Evolutionary conservation across 805 yeast species (phyloP), one percentile per base, ranked within the genome.

Genomic region (Nakazawaea laoshanensis): DNA sequence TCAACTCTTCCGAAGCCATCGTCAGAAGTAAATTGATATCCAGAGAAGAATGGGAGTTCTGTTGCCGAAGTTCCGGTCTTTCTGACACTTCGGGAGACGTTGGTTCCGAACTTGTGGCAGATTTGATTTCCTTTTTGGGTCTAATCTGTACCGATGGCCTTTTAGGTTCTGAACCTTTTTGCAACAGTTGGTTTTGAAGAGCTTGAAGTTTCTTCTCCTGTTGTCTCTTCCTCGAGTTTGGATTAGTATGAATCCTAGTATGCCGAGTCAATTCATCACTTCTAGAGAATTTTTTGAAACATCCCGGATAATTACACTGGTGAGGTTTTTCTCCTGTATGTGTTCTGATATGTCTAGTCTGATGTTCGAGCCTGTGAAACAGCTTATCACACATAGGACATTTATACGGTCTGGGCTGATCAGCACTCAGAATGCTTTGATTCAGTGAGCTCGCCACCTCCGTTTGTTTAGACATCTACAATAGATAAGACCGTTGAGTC

Each of bases 321-420:
- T 83, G 92, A 2, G 95, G 95, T 52, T 85, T 83, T 53, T 86
- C 95, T 30, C 96, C 96, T 1, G 96, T 86, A 58, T 86, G 95
- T 7, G 95, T 86, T 37, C 95, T 65, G 44, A 87, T 80, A 53
- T 86, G 96, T 44, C 96, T 69, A 9, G 94, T 86, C 51, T 84
- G 94, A 54, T 86, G 96, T 54, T 86, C 96, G 30, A 86, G 61
- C 40, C 95, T 67, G 53, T 84, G 89, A 53, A 86, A 86, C 7
- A 94, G 85, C 59, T 85, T 83, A 32, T 74, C 77, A 55, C 96
- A 86, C 46, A 82, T 64, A 14, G 88, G 78, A 49, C 96, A 86
- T 46, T 77, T 75, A 63, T 82, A 87, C 3, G 95, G 96, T 42
- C 94, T 49, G 7, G 56, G 55, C 24, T 46, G 42, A 38, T 49